Percentiles rank a stretch among this genome's conserved stretches.
Conservation (phyloP, 441 rosid species). For the Flueggea neowawraea region DNA sequence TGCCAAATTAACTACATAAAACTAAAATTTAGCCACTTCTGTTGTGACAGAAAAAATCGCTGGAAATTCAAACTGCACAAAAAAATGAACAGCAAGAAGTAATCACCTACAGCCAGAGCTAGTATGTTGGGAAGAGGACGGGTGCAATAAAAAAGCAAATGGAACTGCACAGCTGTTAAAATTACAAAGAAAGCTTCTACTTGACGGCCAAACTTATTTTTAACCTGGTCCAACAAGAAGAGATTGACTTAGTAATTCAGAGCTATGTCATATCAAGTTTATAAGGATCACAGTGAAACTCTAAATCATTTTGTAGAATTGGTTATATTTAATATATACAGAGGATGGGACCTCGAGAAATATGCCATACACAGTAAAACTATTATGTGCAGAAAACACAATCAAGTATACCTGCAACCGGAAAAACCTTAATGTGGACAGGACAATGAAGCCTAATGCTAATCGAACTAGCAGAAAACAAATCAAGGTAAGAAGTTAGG, state of each 20-base stretch:
- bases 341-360: too few species aligned
- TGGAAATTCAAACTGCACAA: too few species aligned
- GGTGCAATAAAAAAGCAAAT: slow-evolving; percentile 87
- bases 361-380: too few species aligned
- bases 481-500: not conserved
- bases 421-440: slow-evolving; percentile 69
- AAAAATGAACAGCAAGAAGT: slow-evolving; percentile 21
- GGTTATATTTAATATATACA: too few species aligned
- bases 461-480: slow-evolving; percentile 56
- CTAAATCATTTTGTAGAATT: too few species aligned
- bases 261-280: too few species aligned
- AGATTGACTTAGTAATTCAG: too few species aligned
- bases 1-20: slow-evolving; percentile 77
- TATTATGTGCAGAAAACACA: not conserved
- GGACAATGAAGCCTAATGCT: slow-evolving; percentile 65
- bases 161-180: slow-evolving; percentile 84
- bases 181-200: slow-evolving; percentile 91
- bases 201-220: slow-evolving; percentile 76
- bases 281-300: too few species aligned
- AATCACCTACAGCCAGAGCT: slow-evolving; percentile 84
- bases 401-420: slow-evolving; percentile 66
- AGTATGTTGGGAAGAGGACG: slow-evolving; percentile 92
- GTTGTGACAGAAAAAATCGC: not conserved
- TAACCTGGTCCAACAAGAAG: slow-evolving; percentile 51
- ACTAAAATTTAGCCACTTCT: slow-evolving; percentile 20